Evolutionary conservation across 257 asterid genomes (phyloP).

Genomic region (Phtheirospermum japonicum): DNA sequence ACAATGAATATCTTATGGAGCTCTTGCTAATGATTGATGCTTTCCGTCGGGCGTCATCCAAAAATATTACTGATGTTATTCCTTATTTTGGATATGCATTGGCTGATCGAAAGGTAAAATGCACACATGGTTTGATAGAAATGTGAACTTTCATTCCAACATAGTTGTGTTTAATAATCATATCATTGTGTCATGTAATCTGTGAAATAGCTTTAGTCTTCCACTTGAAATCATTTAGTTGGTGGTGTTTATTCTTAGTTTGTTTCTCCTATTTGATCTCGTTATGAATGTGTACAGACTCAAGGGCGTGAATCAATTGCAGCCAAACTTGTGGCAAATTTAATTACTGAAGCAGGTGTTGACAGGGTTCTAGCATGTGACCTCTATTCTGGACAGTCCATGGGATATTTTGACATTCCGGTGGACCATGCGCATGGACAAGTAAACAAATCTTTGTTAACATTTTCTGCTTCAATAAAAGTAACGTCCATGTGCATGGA

Average conservation of each 20-base stretch:
- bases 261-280: conserved; percentile 23
- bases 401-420: conserved; percentile 84
- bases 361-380: conserved; percentile 79
- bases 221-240: conserved; percentile 15
- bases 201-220: conserved; percentile 10
- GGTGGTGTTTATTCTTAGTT: not conserved
- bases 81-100: conserved; percentile 85
- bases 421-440: conserved; percentile 83
- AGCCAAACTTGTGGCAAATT: conserved; percentile 79
- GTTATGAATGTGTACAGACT: conserved; percentile 40
- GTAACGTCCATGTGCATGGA: conserved; percentile 75
- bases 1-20: conserved; percentile 83
- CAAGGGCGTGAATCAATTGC: conserved; percentile 89
- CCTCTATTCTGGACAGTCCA: conserved; percentile 84
- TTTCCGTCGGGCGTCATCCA: conserved; percentile 82
- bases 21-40: conserved; percentile 83
- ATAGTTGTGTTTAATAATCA: conserved; percentile 12
- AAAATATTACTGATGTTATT: conserved; percentile 71
- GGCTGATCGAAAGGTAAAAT: conserved; percentile 71
- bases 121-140: conserved; percentile 7
- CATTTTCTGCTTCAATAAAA: no score
- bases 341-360: conserved; percentile 79
- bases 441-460: conserved; percentile 34
- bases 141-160: conserved; percentile 18
- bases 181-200: not conserved